A percentile compares a stretch with the other conserved stretches of the same genome.
phyloP scores from a whole-genome alignment of 805 yeast genomes.

The Metschnikowia cerradonensis region DNA sequence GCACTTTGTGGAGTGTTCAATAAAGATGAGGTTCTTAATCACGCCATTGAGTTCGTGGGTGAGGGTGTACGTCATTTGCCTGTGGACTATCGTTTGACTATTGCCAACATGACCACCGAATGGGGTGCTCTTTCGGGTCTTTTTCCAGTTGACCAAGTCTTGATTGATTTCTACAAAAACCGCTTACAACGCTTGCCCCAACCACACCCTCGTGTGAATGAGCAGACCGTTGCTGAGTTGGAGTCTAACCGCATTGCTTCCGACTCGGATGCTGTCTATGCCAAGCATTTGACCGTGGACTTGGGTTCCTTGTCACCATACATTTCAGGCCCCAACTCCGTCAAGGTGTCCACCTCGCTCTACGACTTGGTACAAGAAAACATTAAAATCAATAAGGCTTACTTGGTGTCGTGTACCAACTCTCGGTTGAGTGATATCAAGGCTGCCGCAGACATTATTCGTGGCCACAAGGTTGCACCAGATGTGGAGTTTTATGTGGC shows the following conservation, averaged over 20 bases:
- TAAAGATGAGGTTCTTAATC: slow-evolving; percentile 88
- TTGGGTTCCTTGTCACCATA: slow-evolving; percentile 78
- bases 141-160: slow-evolving; percentile 87
- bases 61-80: slow-evolving; percentile 67
- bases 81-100: slow-evolving; percentile 46
- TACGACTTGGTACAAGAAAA: slow-evolving; percentile 68
- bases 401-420: slow-evolving; percentile 96
- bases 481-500: slow-evolving; percentile 96
- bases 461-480: slow-evolving; percentile 76
- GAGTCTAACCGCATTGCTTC: slow-evolving; percentile 44
- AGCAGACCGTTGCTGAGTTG: slow-evolving; percentile 51
- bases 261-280: slow-evolving; percentile 79
- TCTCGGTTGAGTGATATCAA: slow-evolving; percentile 87
- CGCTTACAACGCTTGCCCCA: slow-evolving; percentile 57
- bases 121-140: slow-evolving; percentile 79
- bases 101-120: slow-evolving; percentile 22
- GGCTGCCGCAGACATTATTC: slow-evolving; percentile 89
- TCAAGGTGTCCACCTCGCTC: slow-evolving; percentile 80
- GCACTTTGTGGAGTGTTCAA: slow-evolving; percentile 92
- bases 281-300: slow-evolving; percentile 82
- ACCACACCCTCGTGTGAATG: slow-evolving; percentile 81
- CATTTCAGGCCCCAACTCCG: slow-evolving; percentile 96
- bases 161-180: slow-evolving; percentile 72
- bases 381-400: slow-evolving; percentile 86
- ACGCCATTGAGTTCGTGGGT: slow-evolving; percentile 91